A percentile compares a stretch with the other conserved stretches of the same genome.
phyloP scores from a whole-genome alignment of 192 early-diverging fungal genomes.

The Backusella circina region DNA sequence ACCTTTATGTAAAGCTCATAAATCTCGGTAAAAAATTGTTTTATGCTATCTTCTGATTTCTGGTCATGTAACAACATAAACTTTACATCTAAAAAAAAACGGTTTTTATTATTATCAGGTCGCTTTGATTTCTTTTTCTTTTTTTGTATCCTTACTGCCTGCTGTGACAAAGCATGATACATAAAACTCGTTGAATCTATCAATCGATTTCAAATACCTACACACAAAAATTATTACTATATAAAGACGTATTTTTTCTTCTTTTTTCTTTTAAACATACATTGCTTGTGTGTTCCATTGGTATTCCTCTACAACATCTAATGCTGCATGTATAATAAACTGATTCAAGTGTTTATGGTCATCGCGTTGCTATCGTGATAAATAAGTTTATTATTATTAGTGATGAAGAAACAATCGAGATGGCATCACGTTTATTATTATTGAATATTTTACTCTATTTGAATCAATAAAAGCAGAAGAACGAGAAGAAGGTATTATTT shows the following conservation, averaged over 20 bases:
- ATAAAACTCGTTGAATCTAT: constrained; percentile 92
- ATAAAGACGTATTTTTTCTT: not conserved
- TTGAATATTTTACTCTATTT: constrained; percentile 21
- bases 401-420: not conserved
- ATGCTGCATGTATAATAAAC: constrained; percentile 94
- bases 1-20: constrained; percentile 91
- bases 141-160: constrained; percentile 53
- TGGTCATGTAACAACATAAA: constrained; percentile 83
- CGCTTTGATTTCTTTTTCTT: not conserved
- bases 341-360: constrained; percentile 91
- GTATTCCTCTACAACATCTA: constrained; percentile 96
- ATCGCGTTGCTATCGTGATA: constrained; percentile 49
- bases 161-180: constrained; percentile 91
- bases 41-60: constrained; percentile 73
- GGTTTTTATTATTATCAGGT: too few relatives aligned
- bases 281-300: constrained; percentile 84
- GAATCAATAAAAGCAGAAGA: constrained; percentile 31
- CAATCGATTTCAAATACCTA: constrained; percentile 92
- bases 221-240: too few relatives aligned
- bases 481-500: constrained; percentile 62
- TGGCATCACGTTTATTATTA: not conserved
- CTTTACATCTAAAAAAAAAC: constrained; percentile 53
- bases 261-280: constrained; percentile 37
- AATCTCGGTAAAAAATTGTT: constrained; percentile 76
- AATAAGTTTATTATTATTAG: not conserved